Percentiles rank a stretch among this genome's conserved stretches.
Evolutionary conservation across 1,139 yeast genomes (phyloP).

Genomic region (Yamadazyma pseudoaaseri): DNA sequence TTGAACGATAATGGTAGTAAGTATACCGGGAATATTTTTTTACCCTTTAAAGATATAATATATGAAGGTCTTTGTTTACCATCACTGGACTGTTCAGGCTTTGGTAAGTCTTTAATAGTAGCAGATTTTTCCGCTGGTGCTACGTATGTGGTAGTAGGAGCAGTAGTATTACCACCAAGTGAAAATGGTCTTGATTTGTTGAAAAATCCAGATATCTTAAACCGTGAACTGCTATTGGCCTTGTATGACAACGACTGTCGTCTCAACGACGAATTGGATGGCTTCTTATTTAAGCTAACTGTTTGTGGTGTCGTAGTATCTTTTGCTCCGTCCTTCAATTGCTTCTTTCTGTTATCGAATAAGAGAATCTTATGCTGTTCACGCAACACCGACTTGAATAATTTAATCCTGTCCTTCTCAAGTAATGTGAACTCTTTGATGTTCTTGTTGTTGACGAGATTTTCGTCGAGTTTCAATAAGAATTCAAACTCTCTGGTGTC

Average conservation of each 20-base stretch:
- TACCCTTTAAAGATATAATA: conserved; percentile 53
- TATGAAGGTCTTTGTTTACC: conserved; percentile 55
- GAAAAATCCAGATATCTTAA: conserved; percentile 45
- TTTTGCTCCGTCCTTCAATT: conserved; percentile 17
- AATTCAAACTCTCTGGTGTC: conserved; percentile 48
- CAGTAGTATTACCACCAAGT: conserved; percentile 13
- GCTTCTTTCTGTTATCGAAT: conserved; percentile 36
- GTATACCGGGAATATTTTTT: conserved; percentile 55
- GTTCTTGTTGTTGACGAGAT: conserved; percentile 27
- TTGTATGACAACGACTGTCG: conserved; percentile 46
- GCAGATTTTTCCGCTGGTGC: conserved; percentile 45
- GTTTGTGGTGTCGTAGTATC: conserved; percentile 2
- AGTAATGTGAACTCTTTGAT: conserved; percentile 25
- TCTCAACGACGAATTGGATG: conserved; percentile 32
- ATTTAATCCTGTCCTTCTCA: conserved; percentile 27
- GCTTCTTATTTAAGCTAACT: conserved; percentile 25
- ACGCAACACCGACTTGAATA: conserved; percentile 32
- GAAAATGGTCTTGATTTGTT: conserved; percentile 37
- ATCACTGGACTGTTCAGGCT: conserved; percentile 39
- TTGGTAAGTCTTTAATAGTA: conserved; percentile 59
- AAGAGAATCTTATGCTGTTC: conserved; percentile 37
- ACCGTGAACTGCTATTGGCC: conserved; percentile 35
- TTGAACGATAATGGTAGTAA: conserved; percentile 58
- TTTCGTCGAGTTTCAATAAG: conserved; percentile 41
- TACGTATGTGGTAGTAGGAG: conserved; percentile 4